A percentile compares a stretch with the other conserved stretches of the same genome.
These are phyloP conservation scores for Polytolypa hystricis DNA, from an alignment of 2,329 filamentous ascomycete genomes.

Conservation along the genomic window DNA sequence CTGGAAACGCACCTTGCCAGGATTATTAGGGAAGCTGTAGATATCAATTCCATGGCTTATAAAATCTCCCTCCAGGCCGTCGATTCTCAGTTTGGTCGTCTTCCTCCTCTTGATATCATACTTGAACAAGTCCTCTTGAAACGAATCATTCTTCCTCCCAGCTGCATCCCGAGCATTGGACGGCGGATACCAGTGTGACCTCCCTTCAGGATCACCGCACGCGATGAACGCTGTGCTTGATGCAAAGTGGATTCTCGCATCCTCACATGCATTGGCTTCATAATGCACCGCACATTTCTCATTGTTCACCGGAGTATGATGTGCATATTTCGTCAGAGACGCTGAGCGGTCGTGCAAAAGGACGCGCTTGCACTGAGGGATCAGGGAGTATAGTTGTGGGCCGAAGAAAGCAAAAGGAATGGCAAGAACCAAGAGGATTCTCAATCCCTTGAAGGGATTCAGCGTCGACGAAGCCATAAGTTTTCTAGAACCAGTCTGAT, in stretches of 20 bases:
- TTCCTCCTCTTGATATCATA: neutral
- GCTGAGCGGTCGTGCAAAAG: neutral
- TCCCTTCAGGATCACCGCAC: neutral
- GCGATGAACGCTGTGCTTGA: neutral
- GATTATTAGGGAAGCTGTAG: neutral
- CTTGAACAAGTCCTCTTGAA: neutral
- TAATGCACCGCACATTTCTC: neutral
- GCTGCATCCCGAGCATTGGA: neutral
- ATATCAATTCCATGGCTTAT: slow-evolving; percentile 1
- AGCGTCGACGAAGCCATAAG: no score
- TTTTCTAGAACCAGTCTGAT: no score
- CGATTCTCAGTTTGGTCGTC: neutral
- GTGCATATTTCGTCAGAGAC: neutral
- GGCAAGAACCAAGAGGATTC: no score
- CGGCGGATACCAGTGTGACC: slow-evolving; percentile 1
- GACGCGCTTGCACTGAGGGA: neutral
- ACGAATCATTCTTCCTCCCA: neutral
- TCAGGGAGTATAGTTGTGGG: neutral
- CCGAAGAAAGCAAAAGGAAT: no score
- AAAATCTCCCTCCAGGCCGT: neutral
- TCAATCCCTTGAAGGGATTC: no score
- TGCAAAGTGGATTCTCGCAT: neutral
- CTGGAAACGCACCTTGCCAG: neutral
- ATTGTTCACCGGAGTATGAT: neutral
- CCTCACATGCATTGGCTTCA: neutral